Base-by-base conservation (phyloP, 768 basidiomycete species). In the Pleurotus salmoneostramineus region DNA sequence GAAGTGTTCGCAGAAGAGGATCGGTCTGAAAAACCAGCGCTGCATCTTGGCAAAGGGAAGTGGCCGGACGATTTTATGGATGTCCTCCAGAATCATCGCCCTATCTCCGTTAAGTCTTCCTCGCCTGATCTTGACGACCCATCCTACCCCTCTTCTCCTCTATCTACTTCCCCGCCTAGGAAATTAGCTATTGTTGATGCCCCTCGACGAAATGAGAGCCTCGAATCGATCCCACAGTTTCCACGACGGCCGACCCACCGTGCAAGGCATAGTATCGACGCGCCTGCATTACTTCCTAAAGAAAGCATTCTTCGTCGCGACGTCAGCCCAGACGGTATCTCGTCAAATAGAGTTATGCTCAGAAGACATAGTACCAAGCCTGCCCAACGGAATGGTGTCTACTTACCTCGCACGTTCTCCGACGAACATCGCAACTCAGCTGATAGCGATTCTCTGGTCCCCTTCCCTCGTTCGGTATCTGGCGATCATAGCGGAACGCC, bases 41-140 rank as follows among this genome's bases (percentile, higher is more conserved):
- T 90, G 61, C 79, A 84, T 56, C 80, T 91, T 35, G 83, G 84
- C 35, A 89, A 91, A 68, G 89, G 87, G 58, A 90, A 88, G 69
- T 91, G 88, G 88, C 88, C 91, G 0, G 88, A 91, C 70, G 89
- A 91, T 69, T 89, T 91, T 67, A 67, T 91, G 56, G 83, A 84
- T 62, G 83, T 75, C 32, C 81, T 88, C 60, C 52, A 40, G 40
- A 55, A 43, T 43, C 27, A 40, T 55, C 70, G 63, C 58, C 51
- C 69, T 58, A 57, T 67, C 67, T 42, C 68, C 58, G 57, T 66
- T 50, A 70, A 71, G 57, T 68, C 73, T 44, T 56, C 65, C 54
- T 59, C 64, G 57, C 62, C 68, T 55, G 65, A 65, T 62, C 37
- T 55, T 56, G 65, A 67, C 60, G 65, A 65, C 58, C 43, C 55